Conservation (phyloP, 306 rosid species). For the Comarum palustre region DNA sequence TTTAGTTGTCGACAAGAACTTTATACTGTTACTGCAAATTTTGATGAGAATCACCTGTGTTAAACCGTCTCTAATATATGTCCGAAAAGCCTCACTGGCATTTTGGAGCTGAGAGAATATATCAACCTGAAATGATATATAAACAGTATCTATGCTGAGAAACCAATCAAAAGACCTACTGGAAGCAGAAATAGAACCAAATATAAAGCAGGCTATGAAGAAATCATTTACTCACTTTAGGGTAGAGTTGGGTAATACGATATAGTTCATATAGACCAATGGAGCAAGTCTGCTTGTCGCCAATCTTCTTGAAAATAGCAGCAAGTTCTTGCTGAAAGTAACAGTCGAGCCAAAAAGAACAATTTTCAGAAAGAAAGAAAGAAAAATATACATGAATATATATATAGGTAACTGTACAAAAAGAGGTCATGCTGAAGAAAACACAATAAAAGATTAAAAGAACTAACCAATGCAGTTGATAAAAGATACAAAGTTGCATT, state of each 20-base stretch:
- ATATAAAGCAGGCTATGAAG: neutral
- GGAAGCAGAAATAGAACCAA: neutral
- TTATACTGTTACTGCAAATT: slow-evolving; percentile 11
- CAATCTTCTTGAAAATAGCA: slow-evolving; percentile 97
- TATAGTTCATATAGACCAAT: slow-evolving; percentile 89
- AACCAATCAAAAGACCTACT: neutral
- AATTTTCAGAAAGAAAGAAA: neutral
- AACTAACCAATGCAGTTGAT: neutral
- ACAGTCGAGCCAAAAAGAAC: slow-evolving; percentile 9
- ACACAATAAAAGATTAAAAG: neutral
- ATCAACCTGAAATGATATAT: slow-evolving; percentile 65
- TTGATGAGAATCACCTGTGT: slow-evolving; percentile 60
- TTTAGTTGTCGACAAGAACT: neutral
- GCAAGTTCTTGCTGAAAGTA: slow-evolving; percentile 90
- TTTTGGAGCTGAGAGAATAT: slow-evolving; percentile 95
- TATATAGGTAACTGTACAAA: neutral
- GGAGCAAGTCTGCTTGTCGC: slow-evolving; percentile 97
- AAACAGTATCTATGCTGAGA: slow-evolving; percentile 13
- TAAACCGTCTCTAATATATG: slow-evolving; percentile 94
- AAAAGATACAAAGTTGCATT: slow-evolving; percentile 11
- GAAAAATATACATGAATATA: neutral
- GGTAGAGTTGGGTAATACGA: slow-evolving; percentile 93
- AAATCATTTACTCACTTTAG: slow-evolving; percentile 49
- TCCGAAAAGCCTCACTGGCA: slow-evolving; percentile 98
- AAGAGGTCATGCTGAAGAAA: neutral